phyloP scores from a whole-genome alignment of 2,329 filamentous ascomycete species.

The Pseudopyricularia javanii region DNA sequence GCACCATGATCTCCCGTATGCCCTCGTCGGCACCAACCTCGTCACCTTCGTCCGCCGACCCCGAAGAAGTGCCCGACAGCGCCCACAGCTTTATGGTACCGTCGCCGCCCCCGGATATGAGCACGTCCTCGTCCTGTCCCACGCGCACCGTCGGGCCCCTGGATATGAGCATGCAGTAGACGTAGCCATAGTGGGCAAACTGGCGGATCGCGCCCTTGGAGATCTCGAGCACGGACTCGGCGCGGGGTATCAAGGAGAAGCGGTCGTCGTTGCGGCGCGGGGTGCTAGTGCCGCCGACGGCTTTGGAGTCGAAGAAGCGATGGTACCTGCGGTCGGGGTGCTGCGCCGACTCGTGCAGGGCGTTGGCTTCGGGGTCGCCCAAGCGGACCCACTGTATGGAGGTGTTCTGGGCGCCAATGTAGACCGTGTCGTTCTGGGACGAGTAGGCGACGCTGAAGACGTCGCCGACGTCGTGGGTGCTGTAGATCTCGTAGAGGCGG shows the following conservation, averaged over 20 bases:
- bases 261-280: constrained; percentile 55
- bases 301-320: constrained; percentile 84
- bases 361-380: constrained; percentile 47
- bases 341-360: constrained; percentile 47
- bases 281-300: constrained; percentile 69
- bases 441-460: constrained; percentile 94
- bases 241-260: constrained; percentile 39
- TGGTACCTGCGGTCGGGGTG: constrained; percentile 71
- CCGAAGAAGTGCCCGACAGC: constrained; percentile 26
- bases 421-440: constrained; percentile 64
- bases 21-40: constrained; percentile 32
- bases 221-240: constrained; percentile 59
- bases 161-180: constrained; percentile 90
- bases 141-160: constrained; percentile 55
- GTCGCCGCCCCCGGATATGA: constrained; percentile 87
- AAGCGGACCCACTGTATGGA: constrained; percentile 88
- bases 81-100: constrained; percentile 93
- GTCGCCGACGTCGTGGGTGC: constrained; percentile 86
- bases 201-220: constrained; percentile 68
- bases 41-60: constrained; percentile 6
- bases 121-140: constrained; percentile 62
- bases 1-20: constrained; percentile 56
- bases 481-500: constrained; percentile 81
- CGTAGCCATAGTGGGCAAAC: constrained; percentile 90
- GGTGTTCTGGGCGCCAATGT: constrained; percentile 87